These are phyloP conservation scores for Colletotrichum spaethianum DNA, from an alignment of 2,329 filamentous ascomycete genomes.

Conservation along the genomic window DNA sequence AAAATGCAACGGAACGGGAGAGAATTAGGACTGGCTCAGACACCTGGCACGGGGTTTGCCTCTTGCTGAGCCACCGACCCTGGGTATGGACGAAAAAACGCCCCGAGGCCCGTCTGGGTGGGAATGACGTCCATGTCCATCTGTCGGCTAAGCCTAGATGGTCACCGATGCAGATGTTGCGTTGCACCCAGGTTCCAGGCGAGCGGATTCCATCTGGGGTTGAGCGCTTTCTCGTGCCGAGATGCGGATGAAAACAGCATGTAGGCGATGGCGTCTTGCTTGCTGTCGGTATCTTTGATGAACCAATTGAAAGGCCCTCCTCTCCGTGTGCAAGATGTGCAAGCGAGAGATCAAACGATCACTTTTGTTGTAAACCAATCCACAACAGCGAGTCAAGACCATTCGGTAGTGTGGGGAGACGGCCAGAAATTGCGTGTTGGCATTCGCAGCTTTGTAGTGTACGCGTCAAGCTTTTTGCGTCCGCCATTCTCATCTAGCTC, in stretches of 20 bases:
- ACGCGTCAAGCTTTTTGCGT: slow-evolving; percentile 31
- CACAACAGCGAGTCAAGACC: slow-evolving; percentile 12
- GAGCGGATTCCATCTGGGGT: neutral
- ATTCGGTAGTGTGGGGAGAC: slow-evolving; percentile 12
- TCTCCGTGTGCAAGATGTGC: neutral
- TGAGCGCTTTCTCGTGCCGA: neutral
- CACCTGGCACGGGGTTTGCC: slow-evolving; percentile 9
- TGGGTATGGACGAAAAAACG: neutral
- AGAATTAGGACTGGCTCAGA: neutral
- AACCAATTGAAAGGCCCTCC: neutral
- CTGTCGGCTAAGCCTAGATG: slow-evolving; percentile 3
- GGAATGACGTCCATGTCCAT: slow-evolving; percentile 9
- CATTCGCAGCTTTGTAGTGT: slow-evolving; percentile 8
- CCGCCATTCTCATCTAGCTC: neutral
- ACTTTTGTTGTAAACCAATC: neutral
- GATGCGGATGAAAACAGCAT: neutral
- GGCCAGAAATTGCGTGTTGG: neutral
- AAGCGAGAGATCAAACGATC: neutral
- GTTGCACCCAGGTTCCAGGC: slow-evolving; percentile 11
- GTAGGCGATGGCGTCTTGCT: neutral
- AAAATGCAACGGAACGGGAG: neutral
- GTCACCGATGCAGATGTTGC: neutral
- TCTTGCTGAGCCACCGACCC: slow-evolving; percentile 9
- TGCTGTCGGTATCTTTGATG: neutral
- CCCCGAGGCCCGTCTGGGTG: slow-evolving; percentile 5